Conservation (phyloP, 2,329 filamentous ascomycete species). For the Arthrobotrys sinensis region DNA sequence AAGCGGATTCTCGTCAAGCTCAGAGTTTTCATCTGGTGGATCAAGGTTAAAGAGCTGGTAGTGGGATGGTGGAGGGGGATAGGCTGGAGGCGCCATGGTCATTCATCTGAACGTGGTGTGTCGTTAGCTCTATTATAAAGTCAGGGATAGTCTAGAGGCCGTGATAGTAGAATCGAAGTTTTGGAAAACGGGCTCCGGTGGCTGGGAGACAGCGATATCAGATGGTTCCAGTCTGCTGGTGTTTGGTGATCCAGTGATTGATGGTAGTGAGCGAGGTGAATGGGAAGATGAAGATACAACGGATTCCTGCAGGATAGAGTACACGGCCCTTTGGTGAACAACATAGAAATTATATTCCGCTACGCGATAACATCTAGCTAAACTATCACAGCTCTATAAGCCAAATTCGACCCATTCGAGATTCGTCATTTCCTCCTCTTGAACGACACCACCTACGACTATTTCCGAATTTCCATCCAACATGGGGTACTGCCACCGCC, state of each 20-base stretch:
- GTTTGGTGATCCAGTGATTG: not conserved
- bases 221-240: not conserved
- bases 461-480: constrained; percentile 9
- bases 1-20: not conserved
- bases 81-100: constrained; percentile 2
- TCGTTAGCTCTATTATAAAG: not conserved
- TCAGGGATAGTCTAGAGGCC: too few relatives aligned
- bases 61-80: not conserved
- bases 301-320: not conserved
- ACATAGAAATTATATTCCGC: not conserved
- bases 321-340: not conserved
- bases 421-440: not conserved
- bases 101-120: not conserved
- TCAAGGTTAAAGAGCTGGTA: not conserved
- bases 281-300: not conserved
- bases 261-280: not conserved
- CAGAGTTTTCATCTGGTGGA: not conserved
- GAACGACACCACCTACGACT: not conserved
- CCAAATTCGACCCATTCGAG: not conserved
- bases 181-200: not conserved
- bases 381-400: not conserved
- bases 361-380: not conserved
- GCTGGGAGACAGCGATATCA: too few relatives aligned
- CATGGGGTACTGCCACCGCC: constrained; percentile 53
- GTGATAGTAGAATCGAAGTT: too few relatives aligned